These are phyloP conservation scores for Gnomoniopsis sp. DNA, from an alignment of 2,329 filamentous ascomycete species.

Conservation along the genomic window DNA sequence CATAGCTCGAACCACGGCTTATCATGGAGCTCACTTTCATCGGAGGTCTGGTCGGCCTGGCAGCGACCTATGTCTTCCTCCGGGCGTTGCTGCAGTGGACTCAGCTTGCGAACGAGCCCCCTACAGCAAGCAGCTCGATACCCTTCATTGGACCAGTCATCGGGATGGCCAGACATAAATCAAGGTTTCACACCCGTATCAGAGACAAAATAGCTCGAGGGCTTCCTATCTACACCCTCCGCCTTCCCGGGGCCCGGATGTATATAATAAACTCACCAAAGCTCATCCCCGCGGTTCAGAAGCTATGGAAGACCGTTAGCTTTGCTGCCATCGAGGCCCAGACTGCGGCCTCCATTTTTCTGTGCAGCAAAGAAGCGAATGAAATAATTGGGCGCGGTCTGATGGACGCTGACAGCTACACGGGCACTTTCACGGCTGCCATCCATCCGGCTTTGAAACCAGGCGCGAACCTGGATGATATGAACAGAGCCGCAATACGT, in stretches of 20 bases:
- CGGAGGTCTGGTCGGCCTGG: background rate
- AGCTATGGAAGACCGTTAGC: background rate
- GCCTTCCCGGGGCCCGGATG: background rate
- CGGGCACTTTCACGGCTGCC: background rate
- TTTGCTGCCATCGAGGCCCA: background rate
- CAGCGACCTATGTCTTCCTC: slow-evolving; percentile 23
- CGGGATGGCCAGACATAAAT: slow-evolving; percentile 19
- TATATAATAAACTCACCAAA: background rate
- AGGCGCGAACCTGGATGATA: slow-evolving; percentile 4
- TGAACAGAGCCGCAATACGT: slow-evolving; percentile 7
- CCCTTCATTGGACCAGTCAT: slow-evolving; percentile 25
- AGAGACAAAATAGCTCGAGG: slow-evolving; percentile 1
- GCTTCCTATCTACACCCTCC: slow-evolving; percentile 1
- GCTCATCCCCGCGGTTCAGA: slow-evolving; percentile 1
- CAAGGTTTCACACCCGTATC: background rate
- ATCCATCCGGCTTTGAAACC: slow-evolving; percentile 6
- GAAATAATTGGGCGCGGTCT: slow-evolving; percentile 1
- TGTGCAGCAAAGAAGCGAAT: background rate
- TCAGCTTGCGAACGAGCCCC: slow-evolving; percentile 24
- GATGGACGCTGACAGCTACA: slow-evolving; percentile 3
- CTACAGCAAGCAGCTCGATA: slow-evolving; percentile 20
- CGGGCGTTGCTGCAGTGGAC: slow-evolving; percentile 22
- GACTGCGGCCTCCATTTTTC: background rate
- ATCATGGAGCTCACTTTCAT: background rate
- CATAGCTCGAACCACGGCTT: background rate